phyloP scores from a whole-genome alignment of 768 basidiomycete species.

The Hygrophorus pudorinus region DNA sequence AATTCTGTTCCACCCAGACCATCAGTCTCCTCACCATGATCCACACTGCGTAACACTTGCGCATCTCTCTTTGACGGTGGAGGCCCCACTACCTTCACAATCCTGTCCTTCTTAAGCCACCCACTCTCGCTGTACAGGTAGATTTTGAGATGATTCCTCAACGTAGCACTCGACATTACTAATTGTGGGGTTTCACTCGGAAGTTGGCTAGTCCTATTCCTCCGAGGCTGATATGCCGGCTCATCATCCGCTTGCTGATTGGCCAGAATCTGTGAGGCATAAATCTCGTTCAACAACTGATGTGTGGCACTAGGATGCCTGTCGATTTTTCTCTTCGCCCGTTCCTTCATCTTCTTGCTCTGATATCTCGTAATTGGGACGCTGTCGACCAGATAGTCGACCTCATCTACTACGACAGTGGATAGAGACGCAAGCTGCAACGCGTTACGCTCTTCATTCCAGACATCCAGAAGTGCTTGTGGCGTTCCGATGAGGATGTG shows the following conservation, averaged over 20 bases:
- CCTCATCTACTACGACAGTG: slow-evolving; percentile 65
- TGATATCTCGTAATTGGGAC: slow-evolving; percentile 27
- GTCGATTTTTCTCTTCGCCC: slow-evolving; percentile 30
- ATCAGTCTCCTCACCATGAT: slow-evolving; percentile 6
- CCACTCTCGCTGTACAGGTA: slow-evolving; percentile 47
- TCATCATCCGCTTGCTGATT: slow-evolving; percentile 6
- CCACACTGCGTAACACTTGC: slow-evolving; percentile 2
- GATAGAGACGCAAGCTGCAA: slow-evolving; percentile 39
- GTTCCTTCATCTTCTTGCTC: slow-evolving; percentile 27
- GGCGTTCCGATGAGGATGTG: slow-evolving; percentile 68
- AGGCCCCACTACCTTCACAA: slow-evolving; percentile 29
- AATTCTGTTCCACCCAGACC: slow-evolving; percentile 15
- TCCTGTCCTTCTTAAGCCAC: slow-evolving; percentile 41
- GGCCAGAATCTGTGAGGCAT: slow-evolving; percentile 23
- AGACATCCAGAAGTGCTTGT: slow-evolving; percentile 52
- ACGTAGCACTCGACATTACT: slow-evolving; percentile 62
- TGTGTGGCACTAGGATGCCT: slow-evolving; percentile 52
- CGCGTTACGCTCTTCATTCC: slow-evolving; percentile 30
- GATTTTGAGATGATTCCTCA: slow-evolving; percentile 43
- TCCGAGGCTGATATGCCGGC: slow-evolving; percentile 5
- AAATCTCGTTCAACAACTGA: slow-evolving; percentile 50
- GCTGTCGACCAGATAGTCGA: slow-evolving; percentile 58
- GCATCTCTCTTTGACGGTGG: slow-evolving; percentile 1
- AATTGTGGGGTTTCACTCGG: slow-evolving; percentile 36
- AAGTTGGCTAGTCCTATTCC: slow-evolving; percentile 10